Conservation (phyloP, 257 asterid genomes). For the Ballota nigra region DNA sequence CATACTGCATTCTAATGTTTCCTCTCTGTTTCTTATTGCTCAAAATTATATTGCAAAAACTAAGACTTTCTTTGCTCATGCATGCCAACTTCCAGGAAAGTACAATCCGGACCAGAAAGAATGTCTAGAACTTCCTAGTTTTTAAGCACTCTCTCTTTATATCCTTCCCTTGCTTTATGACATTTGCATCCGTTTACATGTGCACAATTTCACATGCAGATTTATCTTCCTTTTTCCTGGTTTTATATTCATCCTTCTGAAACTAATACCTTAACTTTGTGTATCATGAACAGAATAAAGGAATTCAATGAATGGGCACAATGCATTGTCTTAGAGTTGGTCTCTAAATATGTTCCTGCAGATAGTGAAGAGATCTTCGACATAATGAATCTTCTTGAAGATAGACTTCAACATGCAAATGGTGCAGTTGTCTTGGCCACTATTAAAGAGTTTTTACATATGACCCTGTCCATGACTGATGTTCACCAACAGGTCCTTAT, state of each 20-base stretch:
- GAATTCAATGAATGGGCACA: conserved; percentile 99
- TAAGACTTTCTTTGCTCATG: background rate
- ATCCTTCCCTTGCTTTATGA: background rate
- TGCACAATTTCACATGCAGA: background rate
- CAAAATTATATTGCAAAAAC: background rate
- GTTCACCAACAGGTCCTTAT: conserved; percentile 94
- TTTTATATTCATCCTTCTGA: background rate
- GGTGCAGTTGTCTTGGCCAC: conserved; percentile 99
- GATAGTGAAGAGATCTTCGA: conserved; percentile 95
- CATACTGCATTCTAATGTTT: background rate
- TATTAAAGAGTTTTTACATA: conserved; percentile 80
- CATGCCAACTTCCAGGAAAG: background rate
- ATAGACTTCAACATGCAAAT: conserved; percentile 99
- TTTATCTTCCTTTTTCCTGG: conserved; percentile 12
- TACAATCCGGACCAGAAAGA: background rate
- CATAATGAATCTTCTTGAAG: conserved; percentile 99
- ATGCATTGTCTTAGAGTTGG: conserved; percentile 83
- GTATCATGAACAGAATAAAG: conserved; percentile 63
- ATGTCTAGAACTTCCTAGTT: background rate
- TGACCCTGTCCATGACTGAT: conserved; percentile 98
- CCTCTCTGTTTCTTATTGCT: background rate
- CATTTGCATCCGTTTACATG: background rate
- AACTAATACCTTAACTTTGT: conserved; percentile 23
- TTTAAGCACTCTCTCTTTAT: background rate
- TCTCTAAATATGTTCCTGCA: conserved; percentile 82